These are phyloP conservation scores for Cyberlindnera japonica DNA, from an alignment of 805 yeast species.

Conservation along the genomic window DNA sequence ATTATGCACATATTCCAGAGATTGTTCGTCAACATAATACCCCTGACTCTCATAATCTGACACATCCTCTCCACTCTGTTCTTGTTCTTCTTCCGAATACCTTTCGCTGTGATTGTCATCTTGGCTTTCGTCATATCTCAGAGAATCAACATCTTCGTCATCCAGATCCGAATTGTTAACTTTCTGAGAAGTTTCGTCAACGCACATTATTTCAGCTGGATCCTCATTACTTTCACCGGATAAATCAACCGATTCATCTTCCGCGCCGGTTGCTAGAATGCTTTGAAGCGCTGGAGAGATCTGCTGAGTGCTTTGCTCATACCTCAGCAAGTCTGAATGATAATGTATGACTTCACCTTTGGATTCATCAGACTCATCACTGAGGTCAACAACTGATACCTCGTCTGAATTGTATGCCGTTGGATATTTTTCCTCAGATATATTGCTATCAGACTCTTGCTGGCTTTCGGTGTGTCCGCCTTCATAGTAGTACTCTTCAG, in stretches of 20 bases:
- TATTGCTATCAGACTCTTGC: too few species aligned
- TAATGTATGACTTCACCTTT: constrained; percentile 15
- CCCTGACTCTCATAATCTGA: constrained; percentile 1
- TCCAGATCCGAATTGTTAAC: not conserved
- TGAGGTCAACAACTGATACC: constrained; percentile 5
- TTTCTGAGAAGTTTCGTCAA: too few species aligned
- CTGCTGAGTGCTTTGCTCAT: too few species aligned
- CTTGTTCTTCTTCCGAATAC: not conserved
- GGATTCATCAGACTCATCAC: constrained; percentile 7
- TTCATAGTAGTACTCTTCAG: not conserved
- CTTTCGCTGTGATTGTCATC: too few species aligned
- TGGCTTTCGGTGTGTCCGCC: too few species aligned
- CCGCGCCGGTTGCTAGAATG: not conserved
- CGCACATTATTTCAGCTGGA: too few species aligned
- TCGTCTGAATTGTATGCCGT: not conserved
- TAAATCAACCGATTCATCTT: not conserved
- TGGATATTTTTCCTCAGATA: not conserved
- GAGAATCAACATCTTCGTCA: not conserved
- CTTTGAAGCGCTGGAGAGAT: too few species aligned
- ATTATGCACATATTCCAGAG: constrained; percentile 9
- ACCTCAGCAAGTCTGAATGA: not conserved
- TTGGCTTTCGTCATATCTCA: too few species aligned
- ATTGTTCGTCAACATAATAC: not conserved
- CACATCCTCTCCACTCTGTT: not conserved
- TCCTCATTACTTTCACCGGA: not conserved